Evolutionary conservation across 2,329 filamentous ascomycete species (phyloP).

Genomic region (Aphanoascus verrucosus): DNA sequence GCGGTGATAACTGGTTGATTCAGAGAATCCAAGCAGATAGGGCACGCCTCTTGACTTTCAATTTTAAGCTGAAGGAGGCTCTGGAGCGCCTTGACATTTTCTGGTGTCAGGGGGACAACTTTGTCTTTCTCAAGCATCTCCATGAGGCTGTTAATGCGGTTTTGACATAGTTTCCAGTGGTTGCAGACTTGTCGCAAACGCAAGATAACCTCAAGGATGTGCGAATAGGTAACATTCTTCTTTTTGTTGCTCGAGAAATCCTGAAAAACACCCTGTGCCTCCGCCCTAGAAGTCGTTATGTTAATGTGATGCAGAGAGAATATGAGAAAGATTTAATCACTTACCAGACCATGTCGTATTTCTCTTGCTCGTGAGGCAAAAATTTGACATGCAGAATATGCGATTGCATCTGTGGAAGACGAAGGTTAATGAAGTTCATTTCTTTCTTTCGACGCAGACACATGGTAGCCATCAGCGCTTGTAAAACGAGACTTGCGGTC

Average conservation of each 20-base stretch:
- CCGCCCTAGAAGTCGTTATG: conserved; percentile 38
- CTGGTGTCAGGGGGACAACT: conserved; percentile 57
- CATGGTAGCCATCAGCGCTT: conserved; percentile 67
- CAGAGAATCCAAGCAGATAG: conserved; percentile 66
- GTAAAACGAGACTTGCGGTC: conserved; percentile 54
- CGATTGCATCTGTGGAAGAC: conserved; percentile 64
- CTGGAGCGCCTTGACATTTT: conserved; percentile 63
- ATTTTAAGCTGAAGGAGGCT: conserved; percentile 65
- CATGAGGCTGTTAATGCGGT: conserved; percentile 63
- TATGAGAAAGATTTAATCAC: conserved; percentile 22
- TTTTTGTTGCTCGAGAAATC: conserved; percentile 42
- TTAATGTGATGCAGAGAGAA: background rate
- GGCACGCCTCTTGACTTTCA: conserved; percentile 71
- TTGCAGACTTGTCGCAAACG: conserved; percentile 79
- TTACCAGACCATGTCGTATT: conserved; percentile 63
- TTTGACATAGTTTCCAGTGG: conserved; percentile 72
- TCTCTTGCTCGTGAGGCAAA: conserved; percentile 59
- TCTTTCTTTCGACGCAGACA: conserved; percentile 75
- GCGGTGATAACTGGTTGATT: conserved; percentile 68
- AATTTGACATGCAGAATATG: conserved; percentile 68
- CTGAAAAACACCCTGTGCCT: conserved; percentile 62
- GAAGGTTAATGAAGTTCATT: conserved; percentile 77
- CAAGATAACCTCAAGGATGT: conserved; percentile 69
- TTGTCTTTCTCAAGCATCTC: conserved; percentile 56
- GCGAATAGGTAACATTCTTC: conserved; percentile 52